Conservation (phyloP, 2,329 filamentous ascomycete genomes). For the Aspergillus sp. region DNA sequence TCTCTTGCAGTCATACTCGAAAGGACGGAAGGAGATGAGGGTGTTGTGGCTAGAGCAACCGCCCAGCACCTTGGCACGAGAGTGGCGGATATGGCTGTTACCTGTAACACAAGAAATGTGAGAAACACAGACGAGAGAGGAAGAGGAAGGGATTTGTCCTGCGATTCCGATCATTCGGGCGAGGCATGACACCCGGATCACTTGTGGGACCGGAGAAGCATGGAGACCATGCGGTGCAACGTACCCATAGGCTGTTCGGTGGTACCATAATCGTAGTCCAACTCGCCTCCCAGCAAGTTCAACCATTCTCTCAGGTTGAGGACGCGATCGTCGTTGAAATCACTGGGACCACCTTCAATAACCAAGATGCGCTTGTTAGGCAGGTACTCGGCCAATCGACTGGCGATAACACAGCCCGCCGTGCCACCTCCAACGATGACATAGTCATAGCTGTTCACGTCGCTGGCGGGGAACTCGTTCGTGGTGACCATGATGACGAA, state of each 20-base stretch:
- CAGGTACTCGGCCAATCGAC: constrained; percentile 76
- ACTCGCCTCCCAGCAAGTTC: constrained; percentile 75
- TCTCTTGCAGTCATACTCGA: constrained; percentile 80
- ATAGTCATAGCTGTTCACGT: constrained; percentile 74
- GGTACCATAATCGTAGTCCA: constrained; percentile 89
- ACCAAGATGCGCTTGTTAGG: constrained; percentile 78
- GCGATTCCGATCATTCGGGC: not conserved
- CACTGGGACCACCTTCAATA: constrained; percentile 85
- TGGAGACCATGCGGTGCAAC: constrained; percentile 15
- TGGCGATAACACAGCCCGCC: constrained; percentile 80
- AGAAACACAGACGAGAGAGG: not conserved
- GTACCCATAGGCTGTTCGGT: constrained; percentile 79
- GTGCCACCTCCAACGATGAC: constrained; percentile 83
- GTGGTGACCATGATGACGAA: constrained; percentile 61
- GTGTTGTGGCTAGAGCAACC: constrained; percentile 95
- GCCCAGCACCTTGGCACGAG: constrained; percentile 85
- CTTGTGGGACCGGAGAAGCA: not conserved
- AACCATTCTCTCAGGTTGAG: constrained; percentile 87
- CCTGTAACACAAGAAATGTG: constrained; percentile 45
- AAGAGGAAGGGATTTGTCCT: not conserved
- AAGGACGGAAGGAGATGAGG: constrained; percentile 86
- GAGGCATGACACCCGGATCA: not conserved
- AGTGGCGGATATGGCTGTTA: constrained; percentile 90
- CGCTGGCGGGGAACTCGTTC: constrained; percentile 62
- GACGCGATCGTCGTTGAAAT: constrained; percentile 84